These are phyloP conservation scores for Termitomyces eurrhizus DNA, from an alignment of 768 basidiomycete species.

Conservation along the genomic window DNA sequence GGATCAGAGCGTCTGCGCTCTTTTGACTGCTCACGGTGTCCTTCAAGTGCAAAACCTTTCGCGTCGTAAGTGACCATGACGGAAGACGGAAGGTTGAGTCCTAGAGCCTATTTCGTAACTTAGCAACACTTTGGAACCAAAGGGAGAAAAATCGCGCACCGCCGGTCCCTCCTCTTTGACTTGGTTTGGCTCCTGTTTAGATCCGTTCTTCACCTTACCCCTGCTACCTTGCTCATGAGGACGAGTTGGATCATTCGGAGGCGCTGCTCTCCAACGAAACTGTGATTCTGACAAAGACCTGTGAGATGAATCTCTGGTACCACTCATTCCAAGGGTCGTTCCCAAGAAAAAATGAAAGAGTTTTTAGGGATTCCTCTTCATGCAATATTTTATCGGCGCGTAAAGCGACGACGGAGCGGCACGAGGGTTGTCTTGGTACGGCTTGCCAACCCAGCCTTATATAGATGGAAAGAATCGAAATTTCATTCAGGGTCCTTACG, in stretches of 20 bases:
- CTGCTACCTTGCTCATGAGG: not conserved
- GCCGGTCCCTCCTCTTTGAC: not conserved
- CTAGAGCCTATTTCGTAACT: not conserved
- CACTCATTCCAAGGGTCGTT: not conserved
- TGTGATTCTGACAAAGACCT: constrained; percentile 7
- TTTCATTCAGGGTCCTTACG: constrained; percentile 2
- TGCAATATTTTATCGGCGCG: not conserved
- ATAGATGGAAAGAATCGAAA: constrained; percentile 1
- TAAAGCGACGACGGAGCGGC: not conserved
- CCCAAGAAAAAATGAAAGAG: not conserved
- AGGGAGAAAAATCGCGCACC: not conserved
- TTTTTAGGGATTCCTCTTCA: not conserved
- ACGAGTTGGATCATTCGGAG: not conserved
- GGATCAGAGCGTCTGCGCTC: constrained; percentile 2
- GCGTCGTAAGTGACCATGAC: constrained; percentile 6
- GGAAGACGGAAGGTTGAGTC: constrained; percentile 3
- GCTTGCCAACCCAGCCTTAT: not conserved
- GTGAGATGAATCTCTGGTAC: not conserved
- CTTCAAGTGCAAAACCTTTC: not conserved
- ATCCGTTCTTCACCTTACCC: not conserved
- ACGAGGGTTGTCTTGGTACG: not conserved
- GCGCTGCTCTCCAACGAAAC: constrained; percentile 5
- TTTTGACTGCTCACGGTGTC: not conserved
- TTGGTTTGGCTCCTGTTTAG: not conserved
- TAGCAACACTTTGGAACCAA: not conserved